Evolutionary conservation across 495 filamentous ascomycete genomes (phyloP).

Genomic region (Glonium stellatum): DNA sequence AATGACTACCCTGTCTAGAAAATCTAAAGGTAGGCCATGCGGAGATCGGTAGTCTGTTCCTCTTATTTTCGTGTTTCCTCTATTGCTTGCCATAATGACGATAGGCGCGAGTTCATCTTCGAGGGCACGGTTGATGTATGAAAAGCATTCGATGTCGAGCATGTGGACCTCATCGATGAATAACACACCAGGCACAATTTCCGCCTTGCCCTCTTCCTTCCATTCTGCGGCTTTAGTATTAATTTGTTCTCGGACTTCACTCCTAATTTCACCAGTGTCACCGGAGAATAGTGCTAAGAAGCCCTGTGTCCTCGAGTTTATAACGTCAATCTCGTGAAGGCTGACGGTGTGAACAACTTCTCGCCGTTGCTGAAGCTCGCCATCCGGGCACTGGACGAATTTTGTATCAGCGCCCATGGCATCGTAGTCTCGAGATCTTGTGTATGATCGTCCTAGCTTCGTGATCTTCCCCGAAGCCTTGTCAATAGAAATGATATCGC

Average conservation of each 20-base stretch:
- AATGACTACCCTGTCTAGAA: conserved; percentile 93
- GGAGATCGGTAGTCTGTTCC: conserved; percentile 88
- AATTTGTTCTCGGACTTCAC: conserved; percentile 96
- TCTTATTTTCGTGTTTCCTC: conserved; percentile 83
- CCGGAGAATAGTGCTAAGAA: conserved; percentile 95
- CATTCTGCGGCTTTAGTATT: conserved; percentile 97
- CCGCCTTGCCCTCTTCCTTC: conserved; percentile 98
- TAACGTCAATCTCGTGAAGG: conserved; percentile 97
- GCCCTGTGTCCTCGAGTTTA: conserved; percentile 95
- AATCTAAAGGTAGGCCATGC: conserved; percentile 90
- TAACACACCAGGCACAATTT: conserved; percentile 92
- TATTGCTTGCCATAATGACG: conserved; percentile 99
- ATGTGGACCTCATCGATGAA: conserved; percentile 99
- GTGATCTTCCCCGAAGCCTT: conserved; percentile 97
- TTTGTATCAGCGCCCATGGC: conserved; percentile 98
- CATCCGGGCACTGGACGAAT: conserved; percentile 97
- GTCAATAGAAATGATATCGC: conserved; percentile 96
- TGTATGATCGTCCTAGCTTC: conserved; percentile 88
- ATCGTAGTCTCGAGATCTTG: conserved; percentile 93
- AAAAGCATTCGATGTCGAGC: conserved; percentile 99
- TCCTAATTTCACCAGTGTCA: conserved; percentile 95
- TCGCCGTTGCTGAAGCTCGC: conserved; percentile 93
- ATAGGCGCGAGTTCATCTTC: conserved; percentile 92
- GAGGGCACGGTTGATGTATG: conserved; percentile 93
- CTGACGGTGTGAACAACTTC: conserved; percentile 96